Evolutionary conservation across 495 filamentous ascomycete genomes (phyloP), one percentile per base, ranked within the genome.

Genomic region (Penicillium ochrochloron): DNA sequence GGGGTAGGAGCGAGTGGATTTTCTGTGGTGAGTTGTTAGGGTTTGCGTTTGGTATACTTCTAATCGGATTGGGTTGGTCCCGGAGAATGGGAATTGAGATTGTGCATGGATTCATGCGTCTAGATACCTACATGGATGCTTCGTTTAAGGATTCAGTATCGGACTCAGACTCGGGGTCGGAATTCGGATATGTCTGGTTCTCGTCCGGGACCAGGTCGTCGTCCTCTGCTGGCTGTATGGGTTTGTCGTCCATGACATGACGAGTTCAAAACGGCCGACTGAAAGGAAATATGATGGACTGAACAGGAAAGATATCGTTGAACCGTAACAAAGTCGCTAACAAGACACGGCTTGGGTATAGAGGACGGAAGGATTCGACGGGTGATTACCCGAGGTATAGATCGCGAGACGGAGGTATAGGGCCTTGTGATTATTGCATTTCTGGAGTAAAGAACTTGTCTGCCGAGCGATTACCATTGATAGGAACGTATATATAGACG

Each of bases 1-100:
- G 59, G 83, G 85, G 54, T 89, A 74, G 6, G 88, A 90, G 56
- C 80, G 82, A 23, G 88, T 87, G 9, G 83, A 85, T 59, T 81
- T 82, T 69, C 85, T 86, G 64, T 29, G 25, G 25, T 17, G 53
- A 25, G 1, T 37, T 17, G 29, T 14, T 31, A 23, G 27, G 25
- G 29, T 33, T 33, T 21, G 52, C 1, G 2, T 34, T 35, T 55
- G 9, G 15, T 37, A 56, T 21, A 35, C 29, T 23, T 19, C 25
- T 4, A 27, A 27, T 27, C 33, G 33, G 31, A 25, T 37, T 21
- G 15, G 35, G 11, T 35, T 21, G 23, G 35, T 25, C 0, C 25
- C 7, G 19, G 3, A 23, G 21, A 25, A 23, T 14, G 42, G 19
- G n/a, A 46, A 23, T n/a, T 44, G n/a, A 21, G 8, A 3, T 11